Percentiles rank a stretch among this genome's conserved stretches.
Conservation (phyloP, 75 land plant species). For the Pinus taeda region DNA sequence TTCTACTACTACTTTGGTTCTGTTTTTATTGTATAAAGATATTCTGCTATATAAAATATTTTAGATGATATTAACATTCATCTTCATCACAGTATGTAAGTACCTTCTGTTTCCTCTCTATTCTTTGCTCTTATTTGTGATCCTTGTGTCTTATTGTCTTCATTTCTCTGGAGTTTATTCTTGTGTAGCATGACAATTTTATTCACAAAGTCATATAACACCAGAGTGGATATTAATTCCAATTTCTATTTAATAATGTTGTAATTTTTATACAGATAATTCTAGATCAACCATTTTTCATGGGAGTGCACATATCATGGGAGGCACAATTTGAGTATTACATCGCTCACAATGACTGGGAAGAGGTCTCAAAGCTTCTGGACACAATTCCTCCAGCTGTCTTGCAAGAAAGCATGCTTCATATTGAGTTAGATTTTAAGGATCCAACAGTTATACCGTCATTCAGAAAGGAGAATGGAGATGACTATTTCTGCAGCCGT, state of each 20-base stretch:
- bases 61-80: neutral
- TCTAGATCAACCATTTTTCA: slow-evolving; percentile 68
- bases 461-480: slow-evolving; percentile 14
- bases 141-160: neutral
- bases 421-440: slow-evolving; percentile 43
- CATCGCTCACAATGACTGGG: slow-evolving; percentile 70
- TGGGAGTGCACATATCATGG: slow-evolving; percentile 63
- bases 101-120: neutral
- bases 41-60: neutral
- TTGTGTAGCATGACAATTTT: neutral
- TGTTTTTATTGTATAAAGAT: neutral
- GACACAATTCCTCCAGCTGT: slow-evolving; percentile 59
- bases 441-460: slow-evolving; percentile 19
- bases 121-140: neutral
- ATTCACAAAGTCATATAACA: no score
- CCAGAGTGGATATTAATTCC: neutral
- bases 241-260: slow-evolving; percentile 11
- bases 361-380: slow-evolving; percentile 55
- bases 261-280: slow-evolving; percentile 48
- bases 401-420: slow-evolving; percentile 55
- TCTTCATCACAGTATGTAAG: neutral
- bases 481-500: slow-evolving; percentile 12
- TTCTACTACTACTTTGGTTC: neutral
- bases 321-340: slow-evolving; percentile 82
- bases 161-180: neutral